Evolutionary conservation across 805 yeast species (phyloP).

Genomic region (Torulaspora quercuum): DNA sequence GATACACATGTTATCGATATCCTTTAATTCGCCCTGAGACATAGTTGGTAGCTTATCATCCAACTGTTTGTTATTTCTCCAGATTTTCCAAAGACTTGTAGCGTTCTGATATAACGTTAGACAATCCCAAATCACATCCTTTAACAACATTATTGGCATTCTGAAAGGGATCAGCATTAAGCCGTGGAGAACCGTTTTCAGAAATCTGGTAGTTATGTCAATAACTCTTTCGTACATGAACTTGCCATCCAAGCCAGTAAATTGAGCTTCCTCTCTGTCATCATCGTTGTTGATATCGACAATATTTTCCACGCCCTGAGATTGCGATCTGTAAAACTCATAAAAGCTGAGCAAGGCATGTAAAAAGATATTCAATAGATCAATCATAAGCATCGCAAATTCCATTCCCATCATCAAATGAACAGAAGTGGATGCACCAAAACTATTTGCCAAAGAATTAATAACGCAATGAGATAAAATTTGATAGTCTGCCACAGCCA

Average conservation of each 20-base stretch:
- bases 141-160: slow-evolving; percentile 47
- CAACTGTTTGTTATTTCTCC: slow-evolving; percentile 53
- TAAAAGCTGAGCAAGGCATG: slow-evolving; percentile 41
- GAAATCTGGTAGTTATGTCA: slow-evolving; percentile 49
- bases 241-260: slow-evolving; percentile 63
- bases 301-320: slow-evolving; percentile 6
- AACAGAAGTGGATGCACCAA: slow-evolving; percentile 44
- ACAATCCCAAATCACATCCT: slow-evolving; percentile 45
- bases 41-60: slow-evolving; percentile 65
- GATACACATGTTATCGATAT: slow-evolving; percentile 67
- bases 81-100: slow-evolving; percentile 39
- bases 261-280: slow-evolving; percentile 43
- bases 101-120: slow-evolving; percentile 36
- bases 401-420: slow-evolving; percentile 73
- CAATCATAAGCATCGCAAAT: slow-evolving; percentile 60
- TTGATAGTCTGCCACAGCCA: slow-evolving; percentile 49
- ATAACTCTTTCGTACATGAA: slow-evolving; percentile 54
- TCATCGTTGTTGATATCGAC: slow-evolving; percentile 34
- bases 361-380: slow-evolving; percentile 37
- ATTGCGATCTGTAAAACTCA: slow-evolving; percentile 43
- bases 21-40: slow-evolving; percentile 56
- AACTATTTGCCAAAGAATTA: slow-evolving; percentile 39
- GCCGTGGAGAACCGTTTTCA: slow-evolving; percentile 46
- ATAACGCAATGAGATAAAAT: slow-evolving; percentile 56
- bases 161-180: slow-evolving; percentile 46